A percentile compares a stretch with the other conserved stretches of the same genome.
These are phyloP conservation scores for Lactarius tabidus DNA, from an alignment of 768 basidiomycete genomes.

Conservation along the genomic window DNA sequence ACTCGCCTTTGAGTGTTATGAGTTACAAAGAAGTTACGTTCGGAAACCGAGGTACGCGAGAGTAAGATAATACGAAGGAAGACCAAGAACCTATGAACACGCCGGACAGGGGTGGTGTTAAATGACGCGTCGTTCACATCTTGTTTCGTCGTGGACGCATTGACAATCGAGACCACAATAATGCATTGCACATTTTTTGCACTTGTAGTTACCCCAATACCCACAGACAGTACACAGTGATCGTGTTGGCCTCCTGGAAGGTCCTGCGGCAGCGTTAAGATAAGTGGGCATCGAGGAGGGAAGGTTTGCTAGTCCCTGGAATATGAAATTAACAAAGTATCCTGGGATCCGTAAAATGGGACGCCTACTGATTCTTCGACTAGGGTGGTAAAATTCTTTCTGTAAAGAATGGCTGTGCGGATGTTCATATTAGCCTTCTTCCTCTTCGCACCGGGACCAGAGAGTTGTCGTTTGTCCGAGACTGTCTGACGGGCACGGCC, in stretches of 20 bases:
- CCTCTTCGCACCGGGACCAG: slow-evolving; percentile 50
- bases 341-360: neutral
- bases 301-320: slow-evolving; percentile 54
- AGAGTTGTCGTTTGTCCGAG: slow-evolving; percentile 67
- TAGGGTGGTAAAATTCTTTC: slow-evolving; percentile 69
- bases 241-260: slow-evolving; percentile 60
- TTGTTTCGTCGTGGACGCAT: slow-evolving; percentile 69
- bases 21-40: neutral
- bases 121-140: slow-evolving; percentile 71
- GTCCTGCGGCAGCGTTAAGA: slow-evolving; percentile 60
- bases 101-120: slow-evolving; percentile 30
- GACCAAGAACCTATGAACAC: neutral
- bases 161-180: slow-evolving; percentile 76
- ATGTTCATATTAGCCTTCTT: slow-evolving; percentile 83
- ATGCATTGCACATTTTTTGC: slow-evolving; percentile 69
- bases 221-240: slow-evolving; percentile 83
- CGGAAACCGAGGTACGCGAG: neutral
- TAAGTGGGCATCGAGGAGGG: slow-evolving; percentile 60
- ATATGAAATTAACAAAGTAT: neutral
- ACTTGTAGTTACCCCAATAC: slow-evolving; percentile 77
- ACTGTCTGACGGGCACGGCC: slow-evolving; percentile 74
- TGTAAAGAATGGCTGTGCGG: slow-evolving; percentile 74
- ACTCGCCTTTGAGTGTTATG: neutral
- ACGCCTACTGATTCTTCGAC: slow-evolving; percentile 75
- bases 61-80: neutral